Evolutionary conservation across 441 rosid species (phyloP), one percentile per base, ranked within the genome.

Genomic region (Capsella rubella): DNA sequence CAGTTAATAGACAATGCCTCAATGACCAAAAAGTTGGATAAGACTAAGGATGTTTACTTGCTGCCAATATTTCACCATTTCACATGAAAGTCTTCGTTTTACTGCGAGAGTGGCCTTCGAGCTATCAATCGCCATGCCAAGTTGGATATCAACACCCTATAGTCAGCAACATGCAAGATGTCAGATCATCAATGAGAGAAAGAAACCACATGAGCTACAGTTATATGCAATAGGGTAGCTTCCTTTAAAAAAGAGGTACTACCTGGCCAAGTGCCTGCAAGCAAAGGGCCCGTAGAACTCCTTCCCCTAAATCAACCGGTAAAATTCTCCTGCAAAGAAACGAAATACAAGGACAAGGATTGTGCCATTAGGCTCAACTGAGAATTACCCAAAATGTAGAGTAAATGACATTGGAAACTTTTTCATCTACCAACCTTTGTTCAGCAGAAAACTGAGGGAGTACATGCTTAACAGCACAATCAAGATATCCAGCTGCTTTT

Each of bases 41-140:
- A 49, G 42, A 60, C 18, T 25, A 28, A 54, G 11, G 59, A 29
- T 35, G 13, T 32, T 5, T 69, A 95, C 97, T 94, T 95, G 98
- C 83, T 95, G 98, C 99, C 98, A 95, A 72, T 90, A 93, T 81
- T 91, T 93, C 9, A 92, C 95, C 95, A 91, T 95, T 90, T 95
- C 99, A 76, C 99, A 95, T 60, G 99, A 95, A 82, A 95, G 99
- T 79, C 99, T 86, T 72, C 99, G 85, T 84, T 95, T 95, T 79
- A 95, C 99, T 13, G 99, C 98, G 65, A 95, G 93, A 64, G 98
- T 95, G 71, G 99, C 99, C 82, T 95, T 95, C 28, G 93, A 82
- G 71, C 95, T 93, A 84, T 87, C 97, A 71, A 95, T 95, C 56
- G 99, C 99, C 93, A 93, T 82, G 58, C 99, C 99, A 12, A 93